Percentiles rank a stretch among this genome's conserved stretches.
Evolutionary conservation across 2,329 filamentous ascomycete genomes (phyloP).

Genomic region (Aspergillus ruber): DNA sequence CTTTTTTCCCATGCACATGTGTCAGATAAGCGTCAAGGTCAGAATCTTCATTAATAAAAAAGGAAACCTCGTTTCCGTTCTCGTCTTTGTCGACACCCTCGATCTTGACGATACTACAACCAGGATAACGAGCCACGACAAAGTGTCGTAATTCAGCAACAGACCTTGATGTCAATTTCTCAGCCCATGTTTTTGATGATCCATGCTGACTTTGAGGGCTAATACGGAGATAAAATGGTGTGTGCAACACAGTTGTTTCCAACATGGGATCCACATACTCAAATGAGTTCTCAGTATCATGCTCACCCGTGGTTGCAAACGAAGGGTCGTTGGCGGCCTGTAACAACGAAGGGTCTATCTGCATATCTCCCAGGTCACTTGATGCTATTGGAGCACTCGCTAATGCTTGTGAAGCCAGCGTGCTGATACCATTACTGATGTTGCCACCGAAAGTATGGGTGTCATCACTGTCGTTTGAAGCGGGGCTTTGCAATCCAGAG

Average conservation of each 20-base stretch:
- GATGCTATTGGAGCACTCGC: constrained; percentile 34
- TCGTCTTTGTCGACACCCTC: constrained; percentile 60
- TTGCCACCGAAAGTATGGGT: constrained; percentile 15
- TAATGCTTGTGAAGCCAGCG: constrained; percentile 38
- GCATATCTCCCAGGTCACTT: constrained; percentile 46
- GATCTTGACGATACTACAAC: constrained; percentile 53
- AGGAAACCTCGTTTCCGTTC: constrained; percentile 54
- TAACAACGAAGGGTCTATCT: constrained; percentile 59
- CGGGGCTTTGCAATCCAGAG: constrained; percentile 16
- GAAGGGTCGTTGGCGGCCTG: constrained; percentile 50
- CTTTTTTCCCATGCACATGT: constrained; percentile 53
- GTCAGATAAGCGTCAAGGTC: constrained; percentile 67
- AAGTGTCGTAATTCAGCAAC: constrained; percentile 58
- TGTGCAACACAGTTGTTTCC: constrained; percentile 29
- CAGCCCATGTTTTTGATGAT: constrained; percentile 55
- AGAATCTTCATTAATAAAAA: constrained; percentile 63
- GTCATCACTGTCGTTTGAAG: constrained; percentile 16
- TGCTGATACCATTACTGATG: constrained; percentile 37
- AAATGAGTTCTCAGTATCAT: constrained; percentile 25
- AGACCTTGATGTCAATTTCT: constrained; percentile 53
- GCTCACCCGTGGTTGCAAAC: constrained; percentile 28
- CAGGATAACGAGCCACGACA: constrained; percentile 56
- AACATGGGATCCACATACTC: constrained; percentile 34
- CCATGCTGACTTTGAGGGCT: constrained; percentile 54
- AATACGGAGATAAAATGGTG: constrained; percentile 64